phyloP scores from a whole-genome alignment of 1,284 basidiomycete genomes.

The Sporisorium graminicola region DNA sequence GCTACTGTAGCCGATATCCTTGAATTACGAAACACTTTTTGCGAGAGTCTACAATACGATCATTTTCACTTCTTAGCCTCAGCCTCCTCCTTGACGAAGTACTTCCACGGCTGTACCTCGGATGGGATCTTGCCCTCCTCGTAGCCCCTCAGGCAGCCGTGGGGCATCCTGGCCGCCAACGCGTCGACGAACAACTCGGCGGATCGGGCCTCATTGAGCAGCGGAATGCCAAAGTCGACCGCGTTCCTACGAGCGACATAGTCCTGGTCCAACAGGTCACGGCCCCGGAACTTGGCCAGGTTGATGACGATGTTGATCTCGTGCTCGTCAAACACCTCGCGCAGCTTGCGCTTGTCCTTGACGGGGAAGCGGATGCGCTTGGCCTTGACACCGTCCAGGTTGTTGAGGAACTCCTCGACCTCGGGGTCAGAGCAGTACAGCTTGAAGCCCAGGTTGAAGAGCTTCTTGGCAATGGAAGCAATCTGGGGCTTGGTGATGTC shows the following conservation, averaged over 20 bases:
- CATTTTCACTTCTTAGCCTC: constrained; percentile 17
- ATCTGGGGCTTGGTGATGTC: constrained; percentile 86
- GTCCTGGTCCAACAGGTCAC: constrained; percentile 87
- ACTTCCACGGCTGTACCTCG: constrained; percentile 76
- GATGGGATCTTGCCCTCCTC: constrained; percentile 90
- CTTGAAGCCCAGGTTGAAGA: constrained; percentile 81
- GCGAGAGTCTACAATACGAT: not conserved
- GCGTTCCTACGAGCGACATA: constrained; percentile 82
- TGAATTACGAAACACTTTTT: not conserved
- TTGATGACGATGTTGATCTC: constrained; percentile 97
- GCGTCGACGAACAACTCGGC: constrained; percentile 93
- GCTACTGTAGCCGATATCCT: not conserved
- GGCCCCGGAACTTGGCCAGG: constrained; percentile 84
- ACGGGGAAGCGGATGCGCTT: constrained; percentile 96
- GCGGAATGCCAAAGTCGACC: constrained; percentile 73
- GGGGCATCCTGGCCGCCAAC: constrained; percentile 86
- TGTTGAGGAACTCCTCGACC: constrained; percentile 87
- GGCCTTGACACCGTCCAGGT: constrained; percentile 71
- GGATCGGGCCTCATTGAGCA: constrained; percentile 90
- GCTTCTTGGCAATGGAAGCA: constrained; percentile 78
- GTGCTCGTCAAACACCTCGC: constrained; percentile 85
- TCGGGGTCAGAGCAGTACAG: constrained; percentile 85
- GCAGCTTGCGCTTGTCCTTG: constrained; percentile 94
- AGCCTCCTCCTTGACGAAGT: constrained; percentile 58
- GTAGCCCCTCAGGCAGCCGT: constrained; percentile 85